Base-by-base conservation (phyloP, 768 basidiomycete species). In the Auricularia sp. region DNA sequence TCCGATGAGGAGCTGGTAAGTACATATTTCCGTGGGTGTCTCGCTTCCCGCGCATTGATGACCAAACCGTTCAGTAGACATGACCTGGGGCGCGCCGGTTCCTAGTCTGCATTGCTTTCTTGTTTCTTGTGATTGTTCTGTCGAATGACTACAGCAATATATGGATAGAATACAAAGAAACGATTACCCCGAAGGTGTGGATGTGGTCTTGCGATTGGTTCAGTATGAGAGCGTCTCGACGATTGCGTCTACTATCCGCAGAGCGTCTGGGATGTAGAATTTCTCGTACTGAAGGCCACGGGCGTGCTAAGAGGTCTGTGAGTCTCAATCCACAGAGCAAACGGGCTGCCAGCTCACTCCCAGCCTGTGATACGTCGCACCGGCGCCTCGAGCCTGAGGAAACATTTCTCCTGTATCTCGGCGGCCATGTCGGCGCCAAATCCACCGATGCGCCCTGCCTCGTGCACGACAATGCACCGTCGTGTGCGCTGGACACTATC, bases 351-450 rank as follows among this genome's bases (percentile, higher is more conserved):
- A 58, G 63, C 94, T 82, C 70, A 95, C 94, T 97, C 94, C 95
- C 95, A 98, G 35, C 91, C 92, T 2, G 90, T 85, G 18, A 98
- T 85, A 47, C 94, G 79, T 71, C 82, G 89, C 29, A 98, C 88
- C 0, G 94, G 94, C 7, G 94, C 94, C 64, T 92, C 84, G 62
- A 98, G 76, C 73, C 88, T 88, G 70, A 97, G 78, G 77, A 97
- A 97, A 68, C 90, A 93, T 65, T 88, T 78, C 75, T 89, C 89
- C 77, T 92, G 92, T 3, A 98, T 79, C 75, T 95, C 92, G 0
- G 92, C 90, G n/a, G 88, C 87, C 54, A 98, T 91, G 73, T 98
- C 92, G 13, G 87, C 89, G 11, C 92, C 94, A n/a, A 87, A 89
- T 24, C 94, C 92, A 2, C 86, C 92, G 2, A 89, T 90, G 72